A percentile compares a stretch with the other conserved stretches of the same genome.
Conservation (phyloP, 225 moss, liverwort and hornwort genomes). For the Climacium dendroides region DNA sequence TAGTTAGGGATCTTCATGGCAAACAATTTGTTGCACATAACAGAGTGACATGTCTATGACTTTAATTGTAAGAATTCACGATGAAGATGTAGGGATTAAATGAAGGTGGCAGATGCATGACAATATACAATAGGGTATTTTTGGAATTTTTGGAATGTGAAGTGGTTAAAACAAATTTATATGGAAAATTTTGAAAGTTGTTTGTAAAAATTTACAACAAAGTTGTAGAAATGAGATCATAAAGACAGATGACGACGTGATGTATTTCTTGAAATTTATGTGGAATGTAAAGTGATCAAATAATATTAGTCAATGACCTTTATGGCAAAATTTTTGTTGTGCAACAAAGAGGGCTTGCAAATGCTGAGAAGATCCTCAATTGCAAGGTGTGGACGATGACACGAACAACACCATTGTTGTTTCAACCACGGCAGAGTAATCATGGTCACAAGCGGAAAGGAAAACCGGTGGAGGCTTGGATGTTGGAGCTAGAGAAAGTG, state of each 20-base stretch:
- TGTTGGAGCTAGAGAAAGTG: conserved; percentile 36
- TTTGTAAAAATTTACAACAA: background rate
- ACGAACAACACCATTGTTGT: background rate
- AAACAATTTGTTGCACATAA: background rate
- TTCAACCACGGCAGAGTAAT: conserved; percentile 8
- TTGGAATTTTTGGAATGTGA: background rate
- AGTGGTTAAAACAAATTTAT: background rate
- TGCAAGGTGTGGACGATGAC: background rate
- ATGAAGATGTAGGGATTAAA: background rate
- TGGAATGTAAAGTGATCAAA: background rate
- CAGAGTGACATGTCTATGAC: background rate
- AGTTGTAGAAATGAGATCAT: background rate
- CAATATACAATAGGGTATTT: too few species aligned
- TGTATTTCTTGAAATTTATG: background rate
- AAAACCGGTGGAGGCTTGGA: conserved; percentile 34
- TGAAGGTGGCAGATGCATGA: background rate
- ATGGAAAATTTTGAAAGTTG: background rate
- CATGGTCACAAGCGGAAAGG: conserved; percentile 43
- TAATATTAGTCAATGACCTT: background rate
- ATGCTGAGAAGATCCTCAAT: background rate
- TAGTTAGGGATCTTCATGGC: background rate
- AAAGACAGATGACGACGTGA: background rate
- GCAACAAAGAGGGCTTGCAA: background rate
- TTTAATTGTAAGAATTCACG: background rate
- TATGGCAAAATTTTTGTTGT: background rate